Conservation (phyloP, 1,139 yeast species). For the Meyerozyma guilliermondii region DNA sequence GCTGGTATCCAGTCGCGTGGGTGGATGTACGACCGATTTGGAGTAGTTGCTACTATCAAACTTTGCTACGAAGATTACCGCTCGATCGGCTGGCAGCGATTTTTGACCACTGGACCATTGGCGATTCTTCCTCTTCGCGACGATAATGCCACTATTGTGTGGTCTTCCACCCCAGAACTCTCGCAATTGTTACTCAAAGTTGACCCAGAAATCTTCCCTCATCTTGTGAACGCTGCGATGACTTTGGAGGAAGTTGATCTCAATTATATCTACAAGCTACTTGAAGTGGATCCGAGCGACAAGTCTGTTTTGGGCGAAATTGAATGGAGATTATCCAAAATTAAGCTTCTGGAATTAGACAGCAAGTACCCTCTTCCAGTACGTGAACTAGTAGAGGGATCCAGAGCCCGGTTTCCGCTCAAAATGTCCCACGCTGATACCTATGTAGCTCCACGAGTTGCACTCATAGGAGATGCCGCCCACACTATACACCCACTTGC, state of each 20-base stretch:
- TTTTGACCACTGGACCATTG: slow-evolving; percentile 86
- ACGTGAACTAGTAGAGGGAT: slow-evolving; percentile 53
- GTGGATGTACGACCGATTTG: slow-evolving; percentile 85
- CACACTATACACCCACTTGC: slow-evolving; percentile 97
- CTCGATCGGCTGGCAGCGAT: slow-evolving; percentile 87
- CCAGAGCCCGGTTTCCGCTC: slow-evolving; percentile 87
- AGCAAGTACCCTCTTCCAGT: slow-evolving; percentile 64
- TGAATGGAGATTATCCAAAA: slow-evolving; percentile 61
- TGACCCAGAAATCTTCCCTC: slow-evolving; percentile 58
- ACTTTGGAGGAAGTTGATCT: slow-evolving; percentile 51
- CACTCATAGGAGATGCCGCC: slow-evolving; percentile 96
- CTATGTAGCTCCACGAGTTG: slow-evolving; percentile 78
- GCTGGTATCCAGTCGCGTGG: slow-evolving; percentile 85
- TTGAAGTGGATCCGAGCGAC: slow-evolving; percentile 35
- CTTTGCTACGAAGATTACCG: slow-evolving; percentile 69
- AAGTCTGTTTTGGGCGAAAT: slow-evolving; percentile 58
- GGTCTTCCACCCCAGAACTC: slow-evolving; percentile 83
- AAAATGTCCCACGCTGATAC: slow-evolving; percentile 87
- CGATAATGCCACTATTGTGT: slow-evolving; percentile 82
- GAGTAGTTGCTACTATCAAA: slow-evolving; percentile 84
- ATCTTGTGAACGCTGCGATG: slow-evolving; percentile 81
- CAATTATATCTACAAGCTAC: slow-evolving; percentile 30
- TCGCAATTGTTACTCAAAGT: slow-evolving; percentile 59
- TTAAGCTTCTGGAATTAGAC: slow-evolving; percentile 39
- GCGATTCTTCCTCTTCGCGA: slow-evolving; percentile 88